Evolutionary conservation across 148 eudicot genomes (phyloP).

Genomic region (Rhododendron kiyosumense): DNA sequence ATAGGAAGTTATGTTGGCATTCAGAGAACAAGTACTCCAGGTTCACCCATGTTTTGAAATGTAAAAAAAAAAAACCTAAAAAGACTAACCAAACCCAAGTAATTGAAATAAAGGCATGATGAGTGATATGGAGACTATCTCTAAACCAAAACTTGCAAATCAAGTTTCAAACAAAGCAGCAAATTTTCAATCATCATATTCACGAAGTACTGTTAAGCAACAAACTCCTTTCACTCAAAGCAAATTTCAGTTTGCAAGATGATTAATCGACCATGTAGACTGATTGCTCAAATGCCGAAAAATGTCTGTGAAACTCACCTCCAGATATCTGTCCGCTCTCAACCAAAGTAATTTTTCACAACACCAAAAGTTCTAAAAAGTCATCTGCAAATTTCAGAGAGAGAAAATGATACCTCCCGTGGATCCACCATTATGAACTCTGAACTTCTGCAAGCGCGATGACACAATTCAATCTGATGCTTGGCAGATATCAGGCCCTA

Average conservation of each 20-base stretch:
- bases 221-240: neutral
- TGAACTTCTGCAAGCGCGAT: constrained; percentile 72
- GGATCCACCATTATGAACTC: constrained; percentile 81
- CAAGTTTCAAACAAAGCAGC: neutral
- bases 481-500: constrained; percentile 73
- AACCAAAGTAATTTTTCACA: constrained; percentile 10
- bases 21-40: neutral
- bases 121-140: too few species aligned
- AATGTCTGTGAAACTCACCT: constrained; percentile 39
- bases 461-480: constrained; percentile 76
- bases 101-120: too few species aligned
- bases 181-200: neutral
- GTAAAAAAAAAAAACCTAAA: neutral
- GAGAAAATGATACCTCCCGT: constrained; percentile 69
- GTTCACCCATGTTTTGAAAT: too few species aligned
- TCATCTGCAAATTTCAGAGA: neutral
- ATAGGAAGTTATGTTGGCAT: neutral
- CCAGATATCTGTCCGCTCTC: constrained; percentile 32
- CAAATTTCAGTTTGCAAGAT: neutral
- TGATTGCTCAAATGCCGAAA: neutral
- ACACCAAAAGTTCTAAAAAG: neutral
- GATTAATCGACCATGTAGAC: neutral
- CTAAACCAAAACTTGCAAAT: too few species aligned
- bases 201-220: neutral
- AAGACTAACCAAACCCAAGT: neutral